phyloP scores from a whole-genome alignment of 805 yeast species.

The Monosporozyma unispora region DNA sequence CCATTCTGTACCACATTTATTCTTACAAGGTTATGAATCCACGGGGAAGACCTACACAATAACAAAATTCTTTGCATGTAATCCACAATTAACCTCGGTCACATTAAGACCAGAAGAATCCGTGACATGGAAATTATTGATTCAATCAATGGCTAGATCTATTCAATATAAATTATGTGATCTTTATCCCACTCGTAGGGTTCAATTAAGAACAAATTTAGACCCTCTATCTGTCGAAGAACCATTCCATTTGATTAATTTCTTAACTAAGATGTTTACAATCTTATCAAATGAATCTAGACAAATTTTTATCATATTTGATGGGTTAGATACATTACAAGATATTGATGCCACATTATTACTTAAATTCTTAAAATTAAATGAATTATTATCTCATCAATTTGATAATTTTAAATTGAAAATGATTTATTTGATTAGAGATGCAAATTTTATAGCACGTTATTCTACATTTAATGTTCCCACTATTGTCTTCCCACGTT shows the following conservation, averaged over 20 bases:
- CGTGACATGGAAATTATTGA: slow-evolving; percentile 27
- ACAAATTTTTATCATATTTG: slow-evolving; percentile 19
- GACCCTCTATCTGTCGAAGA: slow-evolving; percentile 28
- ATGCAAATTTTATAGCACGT: slow-evolving; percentile 16
- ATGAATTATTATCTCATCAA: slow-evolving; percentile 14
- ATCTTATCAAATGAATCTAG: not conserved
- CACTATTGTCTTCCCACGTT: slow-evolving; percentile 25
- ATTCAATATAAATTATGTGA: slow-evolving; percentile 14
- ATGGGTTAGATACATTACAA: slow-evolving; percentile 27
- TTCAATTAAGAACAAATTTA: slow-evolving; percentile 16
- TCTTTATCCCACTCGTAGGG: slow-evolving; percentile 2
- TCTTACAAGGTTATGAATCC: slow-evolving; percentile 24
- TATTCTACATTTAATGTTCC: slow-evolving; percentile 24
- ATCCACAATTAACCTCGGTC: slow-evolving; percentile 11
- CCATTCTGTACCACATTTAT: slow-evolving; percentile 18
- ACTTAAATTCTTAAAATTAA: slow-evolving; percentile 20
- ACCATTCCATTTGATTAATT: slow-evolving; percentile 19
- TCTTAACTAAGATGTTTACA: slow-evolving; percentile 9
- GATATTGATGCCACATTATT: slow-evolving; percentile 26
- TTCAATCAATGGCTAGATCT: slow-evolving; percentile 23
- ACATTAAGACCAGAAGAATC: slow-evolving; percentile 24
- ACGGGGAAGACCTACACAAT: slow-evolving; percentile 26
- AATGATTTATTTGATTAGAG: slow-evolving; percentile 20
- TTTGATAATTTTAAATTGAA: slow-evolving; percentile 16
- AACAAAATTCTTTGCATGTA: slow-evolving; percentile 11